Conservation (phyloP, 73 alveolate genomes). For the Durusdinium trenchii region DNA sequence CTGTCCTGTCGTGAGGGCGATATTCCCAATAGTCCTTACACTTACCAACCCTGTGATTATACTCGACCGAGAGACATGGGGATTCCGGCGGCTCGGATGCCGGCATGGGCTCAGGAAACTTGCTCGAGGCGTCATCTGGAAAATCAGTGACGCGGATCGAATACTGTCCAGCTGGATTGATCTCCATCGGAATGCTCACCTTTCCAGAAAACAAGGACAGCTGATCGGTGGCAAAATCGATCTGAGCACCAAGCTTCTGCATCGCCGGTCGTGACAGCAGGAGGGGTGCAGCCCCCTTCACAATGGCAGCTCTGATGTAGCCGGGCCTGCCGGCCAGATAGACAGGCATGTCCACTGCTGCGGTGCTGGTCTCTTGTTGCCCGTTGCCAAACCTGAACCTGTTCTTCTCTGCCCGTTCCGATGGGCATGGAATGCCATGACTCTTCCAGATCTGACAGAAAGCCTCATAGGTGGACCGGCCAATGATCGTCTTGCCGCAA, state of each 20-base stretch:
- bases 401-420: not conserved
- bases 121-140: too few species aligned
- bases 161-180: not conserved
- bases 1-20: too few species aligned
- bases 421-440: not conserved
- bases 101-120: too few species aligned
- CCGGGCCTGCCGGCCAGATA: not conserved
- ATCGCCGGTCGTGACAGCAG: not conserved
- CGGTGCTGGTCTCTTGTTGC: not conserved
- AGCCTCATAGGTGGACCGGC: not conserved
- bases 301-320: not conserved
- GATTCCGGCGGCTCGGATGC: too few species aligned
- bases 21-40: too few species aligned
- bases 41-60: too few species aligned
- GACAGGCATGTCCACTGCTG: not conserved
- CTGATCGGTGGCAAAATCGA: not conserved
- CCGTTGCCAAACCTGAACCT: not conserved
- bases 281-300: too few species aligned
- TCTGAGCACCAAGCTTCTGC: not conserved
- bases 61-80: too few species aligned
- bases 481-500: conserved; percentile 2
- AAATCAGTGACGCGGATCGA: not conserved
- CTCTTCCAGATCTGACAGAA: not conserved
- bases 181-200: not conserved
- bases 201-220: not conserved